Percentiles rank a stretch among this genome's conserved stretches.
These are phyloP conservation scores for Margaritispora aquatica DNA, from an alignment of 495 filamentous ascomycete species.

Conservation along the genomic window DNA sequence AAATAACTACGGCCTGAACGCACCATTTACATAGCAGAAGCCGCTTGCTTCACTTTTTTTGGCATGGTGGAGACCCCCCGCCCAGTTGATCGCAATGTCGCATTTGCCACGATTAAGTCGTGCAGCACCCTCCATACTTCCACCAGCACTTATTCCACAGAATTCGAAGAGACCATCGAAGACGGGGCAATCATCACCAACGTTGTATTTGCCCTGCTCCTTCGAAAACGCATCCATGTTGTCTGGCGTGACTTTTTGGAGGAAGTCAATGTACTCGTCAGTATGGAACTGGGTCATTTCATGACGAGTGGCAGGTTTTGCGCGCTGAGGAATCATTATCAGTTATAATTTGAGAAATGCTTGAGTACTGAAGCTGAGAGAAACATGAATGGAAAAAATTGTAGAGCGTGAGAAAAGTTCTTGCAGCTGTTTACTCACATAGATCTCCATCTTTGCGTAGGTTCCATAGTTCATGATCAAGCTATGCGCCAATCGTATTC, in stretches of 20 bases:
- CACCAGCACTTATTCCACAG: slow-evolving; percentile 94
- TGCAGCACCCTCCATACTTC: slow-evolving; percentile 94
- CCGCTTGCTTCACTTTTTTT: slow-evolving; percentile 96
- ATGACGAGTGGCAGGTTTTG: slow-evolving; percentile 89
- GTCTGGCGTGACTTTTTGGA: slow-evolving; percentile 92
- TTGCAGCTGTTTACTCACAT: slow-evolving; percentile 54
- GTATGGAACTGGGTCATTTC: slow-evolving; percentile 99
- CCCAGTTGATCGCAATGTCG: slow-evolving; percentile 97
- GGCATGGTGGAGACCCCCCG: slow-evolving; percentile 92
- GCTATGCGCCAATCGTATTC: slow-evolving; percentile 93
- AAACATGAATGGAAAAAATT: not conserved
- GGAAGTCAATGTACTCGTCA: slow-evolving; percentile 98
- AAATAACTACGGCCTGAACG: slow-evolving; percentile 16
- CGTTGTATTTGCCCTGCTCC: slow-evolving; percentile 95
- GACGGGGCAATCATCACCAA: slow-evolving; percentile 95
- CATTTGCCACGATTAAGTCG: slow-evolving; percentile 89
- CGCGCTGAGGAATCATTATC: slow-evolving; percentile 55
- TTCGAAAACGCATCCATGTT: slow-evolving; percentile 94
- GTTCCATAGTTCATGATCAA: slow-evolving; percentile 98
- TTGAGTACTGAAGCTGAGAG: not conserved
- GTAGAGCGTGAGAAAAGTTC: not conserved
- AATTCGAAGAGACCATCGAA: slow-evolving; percentile 98
- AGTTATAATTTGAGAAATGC: not conserved
- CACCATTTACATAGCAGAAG: slow-evolving; percentile 98
- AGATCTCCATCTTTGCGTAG: slow-evolving; percentile 99